Base-by-base conservation (phyloP, 2,329 filamentous ascomycete genomes). In the Fusarium incarnatum region DNA sequence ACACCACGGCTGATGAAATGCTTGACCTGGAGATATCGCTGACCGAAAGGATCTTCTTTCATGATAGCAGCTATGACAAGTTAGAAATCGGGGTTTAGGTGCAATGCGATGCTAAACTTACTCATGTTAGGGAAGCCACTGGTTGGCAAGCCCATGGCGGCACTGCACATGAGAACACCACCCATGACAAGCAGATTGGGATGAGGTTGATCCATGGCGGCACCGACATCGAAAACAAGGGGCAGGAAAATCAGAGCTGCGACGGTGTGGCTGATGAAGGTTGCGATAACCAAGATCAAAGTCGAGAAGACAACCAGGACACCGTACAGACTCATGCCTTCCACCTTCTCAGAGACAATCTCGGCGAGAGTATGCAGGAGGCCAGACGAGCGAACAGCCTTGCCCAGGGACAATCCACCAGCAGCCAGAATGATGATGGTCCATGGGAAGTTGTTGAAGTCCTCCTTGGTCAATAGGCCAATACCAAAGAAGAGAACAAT, bases 371-470 rank as follows among this genome's bases (percentile, higher is more conserved):
- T 97, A 78, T 97, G 92, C 32, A 99, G 85, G 13, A 99, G 86
- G 3, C 96, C 96, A 0, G 95, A 98, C 1, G 93, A 96, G 69
- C 94, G 95, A 62, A 99, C 96, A 0, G 95, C 93, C 79, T 97
- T 98, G 60, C 96, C 96, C 0, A 99, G 89, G 2, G 94, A 94
- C 34, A 99, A 83, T 10, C 96, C 96, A 48, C 96, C 96, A 0
- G 96, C 95, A 1, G 96, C 96, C 22, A 99, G 90, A 76, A 99
- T 98, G 81, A 99, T 98, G 81, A 99, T 99, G 22, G 97, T 99
- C 96, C 96, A 99, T 41, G 98, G 91, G 81, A 99, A 99, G 81
- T 99, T 99, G 85, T 99, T 99, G 79, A 99, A 99, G 82, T 99
- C 96, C 81, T 98, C 96, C 82, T 98, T 99, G 50, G 94, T 98